phyloP scores from a whole-genome alignment of 495 filamentous ascomycete species.

The Aspergillus indologenus region DNA sequence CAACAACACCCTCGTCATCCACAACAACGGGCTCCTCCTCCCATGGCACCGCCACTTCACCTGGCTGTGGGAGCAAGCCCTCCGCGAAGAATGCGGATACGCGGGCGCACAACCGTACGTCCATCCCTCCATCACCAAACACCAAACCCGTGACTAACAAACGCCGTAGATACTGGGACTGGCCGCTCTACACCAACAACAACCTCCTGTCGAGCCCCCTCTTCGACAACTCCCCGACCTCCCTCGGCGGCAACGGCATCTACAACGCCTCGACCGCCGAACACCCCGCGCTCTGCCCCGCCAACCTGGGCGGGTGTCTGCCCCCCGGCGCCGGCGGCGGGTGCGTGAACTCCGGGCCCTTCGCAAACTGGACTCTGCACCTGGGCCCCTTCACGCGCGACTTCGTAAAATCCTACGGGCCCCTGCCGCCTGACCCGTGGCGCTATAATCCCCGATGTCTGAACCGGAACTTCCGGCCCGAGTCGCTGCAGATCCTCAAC shows the following conservation, averaged over 20 bases:
- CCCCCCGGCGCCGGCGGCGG: conserved; percentile 58
- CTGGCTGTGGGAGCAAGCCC: conserved; percentile 57
- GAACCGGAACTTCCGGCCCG: conserved; percentile 35
- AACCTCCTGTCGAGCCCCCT: conserved; percentile 37
- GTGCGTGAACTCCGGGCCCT: conserved; percentile 59
- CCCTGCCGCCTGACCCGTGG: conserved; percentile 21
- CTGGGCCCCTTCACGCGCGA: conserved; percentile 49
- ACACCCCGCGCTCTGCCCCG: conserved; percentile 22
- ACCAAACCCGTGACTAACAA: conserved; percentile 17
- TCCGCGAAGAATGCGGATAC: conserved; percentile 68
- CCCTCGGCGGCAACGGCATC: conserved; percentile 48
- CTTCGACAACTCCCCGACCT: conserved; percentile 46
- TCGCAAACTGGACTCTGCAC: conserved; percentile 34
- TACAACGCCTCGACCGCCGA: conserved; percentile 24
- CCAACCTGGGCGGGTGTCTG: conserved; percentile 20
- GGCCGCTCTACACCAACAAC: conserved; percentile 35
- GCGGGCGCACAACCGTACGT: conserved; percentile 44
- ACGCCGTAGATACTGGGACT: conserved; percentile 56
- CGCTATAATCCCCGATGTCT: conserved; percentile 63
- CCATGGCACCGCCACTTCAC: conserved; percentile 67
- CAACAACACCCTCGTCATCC: conserved; percentile 43
- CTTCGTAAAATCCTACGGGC: conserved; percentile 22
- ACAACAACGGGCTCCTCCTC: conserved; percentile 48
- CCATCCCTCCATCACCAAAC: background rate
- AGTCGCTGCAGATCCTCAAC: conserved; percentile 18